phyloP scores from a whole-genome alignment of 2,329 filamentous ascomycete genomes.

The Drechslera avenae region DNA sequence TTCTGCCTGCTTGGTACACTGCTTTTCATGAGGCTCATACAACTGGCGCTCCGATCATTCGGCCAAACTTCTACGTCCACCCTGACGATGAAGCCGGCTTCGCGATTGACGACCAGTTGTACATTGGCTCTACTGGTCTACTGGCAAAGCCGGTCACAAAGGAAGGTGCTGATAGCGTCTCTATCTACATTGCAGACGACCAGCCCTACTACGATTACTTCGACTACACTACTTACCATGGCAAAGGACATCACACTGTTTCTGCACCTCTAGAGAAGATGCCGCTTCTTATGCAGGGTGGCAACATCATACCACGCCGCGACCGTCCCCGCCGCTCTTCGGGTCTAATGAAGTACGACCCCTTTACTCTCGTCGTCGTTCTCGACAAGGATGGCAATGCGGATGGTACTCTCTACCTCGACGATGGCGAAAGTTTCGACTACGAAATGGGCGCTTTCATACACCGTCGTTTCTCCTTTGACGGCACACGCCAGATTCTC shows the following conservation, averaged over 20 bases:
- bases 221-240: conserved; percentile 76
- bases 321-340: conserved; percentile 85
- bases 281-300: conserved; percentile 88
- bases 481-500: conserved; percentile 61
- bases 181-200: conserved; percentile 86
- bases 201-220: conserved; percentile 97
- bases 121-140: conserved; percentile 84
- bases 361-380: conserved; percentile 86
- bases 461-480: conserved; percentile 77
- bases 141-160: conserved; percentile 90
- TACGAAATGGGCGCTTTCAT: conserved; percentile 86
- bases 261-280: conserved; percentile 82
- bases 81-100: conserved; percentile 87
- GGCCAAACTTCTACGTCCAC: conserved; percentile 92
- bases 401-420: conserved; percentile 82
- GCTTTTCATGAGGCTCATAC: conserved; percentile 89
- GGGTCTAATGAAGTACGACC: conserved; percentile 89
- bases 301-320: conserved; percentile 87
- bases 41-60: conserved; percentile 83
- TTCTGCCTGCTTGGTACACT: conserved; percentile 95
- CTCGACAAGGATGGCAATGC: conserved; percentile 72
- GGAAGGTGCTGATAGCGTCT: conserved; percentile 72
- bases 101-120: conserved; percentile 88
- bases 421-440: conserved; percentile 93
- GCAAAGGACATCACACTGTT: conserved; percentile 74